Percentiles rank a stretch among this genome's conserved stretches.
These are phyloP conservation scores for Venturiaceae sp. DNA, from an alignment of 2,329 filamentous ascomycete species.

Conservation along the genomic window DNA sequence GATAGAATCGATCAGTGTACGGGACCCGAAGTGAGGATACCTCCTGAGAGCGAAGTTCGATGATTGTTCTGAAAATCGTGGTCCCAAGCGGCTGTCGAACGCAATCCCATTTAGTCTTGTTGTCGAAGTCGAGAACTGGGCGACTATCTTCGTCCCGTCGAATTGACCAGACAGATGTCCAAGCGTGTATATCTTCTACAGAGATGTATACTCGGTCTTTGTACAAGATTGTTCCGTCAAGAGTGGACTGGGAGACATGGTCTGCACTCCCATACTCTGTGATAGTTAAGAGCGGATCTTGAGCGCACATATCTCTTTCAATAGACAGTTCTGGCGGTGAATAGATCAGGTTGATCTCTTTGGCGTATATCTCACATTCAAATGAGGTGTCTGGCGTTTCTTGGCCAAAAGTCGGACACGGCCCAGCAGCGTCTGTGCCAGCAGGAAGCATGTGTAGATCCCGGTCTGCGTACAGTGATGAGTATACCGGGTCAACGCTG, in stretches of 20 bases:
- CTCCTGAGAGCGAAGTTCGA: neutral
- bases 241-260: neutral
- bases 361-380: neutral
- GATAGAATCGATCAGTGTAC: neutral
- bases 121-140: no score
- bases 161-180: neutral
- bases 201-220: neutral
- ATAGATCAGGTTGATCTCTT: neutral
- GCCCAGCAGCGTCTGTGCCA: neutral
- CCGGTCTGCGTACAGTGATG: neutral
- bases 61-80: neutral
- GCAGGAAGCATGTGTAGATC: neutral
- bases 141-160: no score
- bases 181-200: neutral
- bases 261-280: neutral
- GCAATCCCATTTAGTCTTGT: neutral
- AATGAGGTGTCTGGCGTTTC: neutral
- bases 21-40: neutral
- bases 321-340: neutral
- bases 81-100: neutral
- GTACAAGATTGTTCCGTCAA: neutral
- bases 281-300: neutral
- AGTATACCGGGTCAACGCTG: neutral
- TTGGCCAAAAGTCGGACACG: neutral
- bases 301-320: neutral